Percentiles rank a stretch among this genome's conserved stretches.
Evolutionary conservation across 2,329 filamentous ascomycete species (phyloP).

Genomic region (Diplodia mutila): DNA sequence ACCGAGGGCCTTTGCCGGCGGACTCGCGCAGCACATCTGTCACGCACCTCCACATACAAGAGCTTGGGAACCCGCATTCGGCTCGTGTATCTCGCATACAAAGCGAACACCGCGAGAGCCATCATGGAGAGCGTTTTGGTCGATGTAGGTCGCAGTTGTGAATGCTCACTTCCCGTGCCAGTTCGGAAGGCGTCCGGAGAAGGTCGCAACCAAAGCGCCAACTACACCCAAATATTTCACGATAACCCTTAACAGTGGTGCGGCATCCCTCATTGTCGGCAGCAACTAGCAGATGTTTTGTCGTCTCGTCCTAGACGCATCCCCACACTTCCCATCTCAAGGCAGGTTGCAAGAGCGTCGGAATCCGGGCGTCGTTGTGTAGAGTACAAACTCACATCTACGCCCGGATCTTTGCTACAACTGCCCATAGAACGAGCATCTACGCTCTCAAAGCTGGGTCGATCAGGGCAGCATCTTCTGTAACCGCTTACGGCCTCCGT

Average conservation of each 20-base stretch:
- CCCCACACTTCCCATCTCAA: neutral
- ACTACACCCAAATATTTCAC: neutral
- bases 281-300: neutral
- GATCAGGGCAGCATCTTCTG: neutral
- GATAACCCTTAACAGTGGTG: neutral
- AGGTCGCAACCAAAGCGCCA: neutral
- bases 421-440: neutral
- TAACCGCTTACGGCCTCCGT: neutral
- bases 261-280: too few species aligned
- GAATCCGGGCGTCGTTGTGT: neutral
- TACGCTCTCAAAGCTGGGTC: neutral
- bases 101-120: neutral
- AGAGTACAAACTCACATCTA: neutral
- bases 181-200: neutral
- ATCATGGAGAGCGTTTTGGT: neutral
- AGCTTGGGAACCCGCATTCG: neutral
- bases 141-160: neutral
- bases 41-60: neutral
- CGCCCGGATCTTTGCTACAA: neutral
- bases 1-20: constrained; percentile 10
- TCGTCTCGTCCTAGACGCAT: neutral
- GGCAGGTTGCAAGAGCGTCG: neutral
- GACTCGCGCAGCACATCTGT: neutral
- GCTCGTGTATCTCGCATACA: neutral
- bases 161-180: neutral